A percentile compares a stretch with the other conserved stretches of the same genome.
Conservation (phyloP, 225 moss, liverwort and hornwort species). For the Bryum argenteum region DNA sequence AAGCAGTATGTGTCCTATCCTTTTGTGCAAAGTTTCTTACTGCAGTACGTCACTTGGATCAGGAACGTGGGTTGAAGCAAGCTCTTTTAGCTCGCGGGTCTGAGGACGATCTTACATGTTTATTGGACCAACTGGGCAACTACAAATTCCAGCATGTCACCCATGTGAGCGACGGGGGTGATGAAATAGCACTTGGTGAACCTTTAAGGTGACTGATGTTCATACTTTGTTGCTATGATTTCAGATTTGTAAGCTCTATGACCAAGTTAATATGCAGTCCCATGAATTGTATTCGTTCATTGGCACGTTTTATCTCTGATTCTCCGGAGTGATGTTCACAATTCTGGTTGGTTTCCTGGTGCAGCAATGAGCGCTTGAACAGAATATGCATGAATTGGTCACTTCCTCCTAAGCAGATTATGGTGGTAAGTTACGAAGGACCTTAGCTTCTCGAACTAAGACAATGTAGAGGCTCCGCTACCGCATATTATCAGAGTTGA, state of each 20-base stretch:
- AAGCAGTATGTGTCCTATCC: neutral
- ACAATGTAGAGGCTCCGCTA: neutral
- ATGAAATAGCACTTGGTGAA: conserved; percentile 41
- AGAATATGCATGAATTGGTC: conserved; percentile 59
- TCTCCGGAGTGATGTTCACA: conserved; percentile 9
- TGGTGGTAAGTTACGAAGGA: conserved; percentile 66
- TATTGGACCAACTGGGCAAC: conserved; percentile 77
- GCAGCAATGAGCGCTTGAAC: conserved; percentile 65
- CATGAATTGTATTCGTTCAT: neutral
- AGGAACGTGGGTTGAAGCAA: conserved; percentile 76
- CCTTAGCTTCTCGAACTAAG: conserved; percentile 19
- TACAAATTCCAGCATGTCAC: conserved; percentile 64
- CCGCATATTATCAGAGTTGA: conserved; percentile 1
- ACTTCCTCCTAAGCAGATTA: conserved; percentile 68
- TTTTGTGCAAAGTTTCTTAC: conserved; percentile 24
- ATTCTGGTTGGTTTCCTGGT: conserved; percentile 24
- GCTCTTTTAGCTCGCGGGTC: conserved; percentile 67
- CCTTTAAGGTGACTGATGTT: conserved; percentile 50
- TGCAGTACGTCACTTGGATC: conserved; percentile 17
- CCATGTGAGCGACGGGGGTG: conserved; percentile 40
- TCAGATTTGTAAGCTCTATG: conserved; percentile 10
- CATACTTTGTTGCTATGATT: conserved; percentile 5
- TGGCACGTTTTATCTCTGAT: neutral
- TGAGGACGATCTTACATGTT: conserved; percentile 66
- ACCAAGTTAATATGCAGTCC: neutral